These are phyloP conservation scores for Coemansia sp. DNA, from an alignment of 192 early-diverging fungal species.

Conservation along the genomic window DNA sequence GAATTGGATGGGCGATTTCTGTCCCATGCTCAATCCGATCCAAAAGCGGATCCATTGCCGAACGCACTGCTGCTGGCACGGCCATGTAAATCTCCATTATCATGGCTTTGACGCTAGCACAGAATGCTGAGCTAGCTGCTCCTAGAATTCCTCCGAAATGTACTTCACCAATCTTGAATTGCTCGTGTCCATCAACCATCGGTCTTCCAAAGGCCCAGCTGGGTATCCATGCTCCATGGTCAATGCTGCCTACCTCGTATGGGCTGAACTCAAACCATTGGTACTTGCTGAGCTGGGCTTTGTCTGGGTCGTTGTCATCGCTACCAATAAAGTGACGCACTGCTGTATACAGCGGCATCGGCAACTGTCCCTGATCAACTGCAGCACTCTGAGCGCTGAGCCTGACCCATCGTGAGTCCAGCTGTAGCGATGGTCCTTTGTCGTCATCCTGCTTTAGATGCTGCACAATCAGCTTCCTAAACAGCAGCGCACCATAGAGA, in stretches of 20 bases:
- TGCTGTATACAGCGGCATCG: constrained; percentile 77
- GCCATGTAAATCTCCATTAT: constrained; percentile 45
- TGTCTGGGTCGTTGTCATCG: constrained; percentile 39
- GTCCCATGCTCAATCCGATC: constrained; percentile 56
- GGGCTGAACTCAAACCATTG: constrained; percentile 86
- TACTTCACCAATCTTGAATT: constrained; percentile 65
- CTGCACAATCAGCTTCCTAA: constrained; percentile 45
- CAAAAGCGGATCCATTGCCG: constrained; percentile 39
- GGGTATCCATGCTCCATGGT: constrained; percentile 72
- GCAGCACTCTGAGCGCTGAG: constrained; percentile 35
- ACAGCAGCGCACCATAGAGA: constrained; percentile 52
- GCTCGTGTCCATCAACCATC: constrained; percentile 61
- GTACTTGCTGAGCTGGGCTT: constrained; percentile 27
- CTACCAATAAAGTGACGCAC: constrained; percentile 63
- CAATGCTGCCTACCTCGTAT: constrained; percentile 76
- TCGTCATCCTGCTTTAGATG: constrained; percentile 5
- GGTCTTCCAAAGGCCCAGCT: constrained; percentile 75
- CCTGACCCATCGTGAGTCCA: constrained; percentile 37
- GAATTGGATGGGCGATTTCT: constrained; percentile 59
- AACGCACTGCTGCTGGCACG: constrained; percentile 21
- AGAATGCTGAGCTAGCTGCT: constrained; percentile 48
- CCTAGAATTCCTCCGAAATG: constrained; percentile 68
- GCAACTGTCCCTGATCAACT: constrained; percentile 59
- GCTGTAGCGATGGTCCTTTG: constrained; percentile 11
- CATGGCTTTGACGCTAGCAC: constrained; percentile 48